A percentile compares a stretch with the other conserved stretches of the same genome.
Evolutionary conservation across 768 basidiomycete species (phyloP).

Genomic region (Xerocomellus chrysenteron): DNA sequence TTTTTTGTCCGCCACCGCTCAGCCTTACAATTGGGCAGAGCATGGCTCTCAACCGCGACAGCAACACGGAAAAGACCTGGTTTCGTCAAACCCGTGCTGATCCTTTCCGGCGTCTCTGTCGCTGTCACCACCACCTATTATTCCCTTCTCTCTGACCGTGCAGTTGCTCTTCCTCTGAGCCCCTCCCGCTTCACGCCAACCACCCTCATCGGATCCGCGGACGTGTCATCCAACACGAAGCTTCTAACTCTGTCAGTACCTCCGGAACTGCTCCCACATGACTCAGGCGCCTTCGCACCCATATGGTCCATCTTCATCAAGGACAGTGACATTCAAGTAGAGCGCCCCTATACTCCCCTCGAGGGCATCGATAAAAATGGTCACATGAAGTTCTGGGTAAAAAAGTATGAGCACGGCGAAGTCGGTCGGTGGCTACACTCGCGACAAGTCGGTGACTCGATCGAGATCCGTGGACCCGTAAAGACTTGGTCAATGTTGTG

Average conservation of each 20-base stretch:
- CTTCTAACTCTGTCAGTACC: slow-evolving; percentile 63
- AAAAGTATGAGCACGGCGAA: slow-evolving; percentile 75
- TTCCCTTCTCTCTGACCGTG: slow-evolving; percentile 48
- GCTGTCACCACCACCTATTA: slow-evolving; percentile 50
- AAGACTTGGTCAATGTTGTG: slow-evolving; percentile 54
- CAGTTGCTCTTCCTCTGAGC: slow-evolving; percentile 46
- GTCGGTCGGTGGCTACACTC: slow-evolving; percentile 82
- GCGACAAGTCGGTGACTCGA: slow-evolving; percentile 58
- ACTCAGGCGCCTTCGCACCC: slow-evolving; percentile 32
- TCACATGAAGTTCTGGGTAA: slow-evolving; percentile 76
- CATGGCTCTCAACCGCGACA: neutral
- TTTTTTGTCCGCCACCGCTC: slow-evolving; percentile 1
- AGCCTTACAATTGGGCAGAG: no score
- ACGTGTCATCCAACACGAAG: slow-evolving; percentile 57
- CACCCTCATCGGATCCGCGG: slow-evolving; percentile 52
- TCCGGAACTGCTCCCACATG: slow-evolving; percentile 35
- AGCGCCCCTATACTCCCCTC: slow-evolving; percentile 81
- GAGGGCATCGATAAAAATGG: slow-evolving; percentile 67
- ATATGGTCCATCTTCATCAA: slow-evolving; percentile 83
- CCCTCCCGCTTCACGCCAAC: slow-evolving; percentile 56
- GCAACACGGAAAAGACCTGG: neutral
- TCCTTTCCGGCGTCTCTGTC: slow-evolving; percentile 39
- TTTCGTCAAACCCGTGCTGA: slow-evolving; percentile 18
- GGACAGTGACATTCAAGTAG: slow-evolving; percentile 86
- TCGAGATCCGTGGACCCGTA: slow-evolving; percentile 78